Evolutionary conservation across 2,329 filamentous ascomycete species (phyloP).

Genomic region (Chaetothyriales sp.): DNA sequence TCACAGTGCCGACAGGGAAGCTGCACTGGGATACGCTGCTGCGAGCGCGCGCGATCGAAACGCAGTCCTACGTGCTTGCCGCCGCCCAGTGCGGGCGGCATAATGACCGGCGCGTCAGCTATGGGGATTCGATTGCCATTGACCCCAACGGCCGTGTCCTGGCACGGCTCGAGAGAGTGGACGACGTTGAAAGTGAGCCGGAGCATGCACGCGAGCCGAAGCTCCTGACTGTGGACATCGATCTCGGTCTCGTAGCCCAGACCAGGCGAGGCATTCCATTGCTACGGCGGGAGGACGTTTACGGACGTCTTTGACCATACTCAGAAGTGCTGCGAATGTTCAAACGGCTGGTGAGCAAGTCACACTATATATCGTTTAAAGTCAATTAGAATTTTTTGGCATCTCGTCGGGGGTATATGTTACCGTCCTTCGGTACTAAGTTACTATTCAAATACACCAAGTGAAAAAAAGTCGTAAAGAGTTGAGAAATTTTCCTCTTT

Average conservation of each 20-base stretch:
- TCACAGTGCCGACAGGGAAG: constrained; percentile 70
- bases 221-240: constrained; percentile 40
- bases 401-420: too few relatives aligned
- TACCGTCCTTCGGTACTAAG: too few relatives aligned
- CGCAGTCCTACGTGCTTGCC: constrained; percentile 74
- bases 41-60: constrained; percentile 72
- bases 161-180: constrained; percentile 41
- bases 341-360: too few relatives aligned
- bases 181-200: constrained; percentile 26
- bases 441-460: too few relatives aligned
- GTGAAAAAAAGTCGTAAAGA: too few relatives aligned
- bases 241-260: constrained; percentile 39
- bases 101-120: constrained; percentile 64
- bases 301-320: constrained; percentile 26
- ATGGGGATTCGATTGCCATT: constrained; percentile 73
- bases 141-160: constrained; percentile 75
- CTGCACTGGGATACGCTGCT: constrained; percentile 78
- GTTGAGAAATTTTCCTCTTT: too few relatives aligned
- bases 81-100: constrained; percentile 68
- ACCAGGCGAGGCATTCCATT: constrained; percentile 45
- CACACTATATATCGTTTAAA: too few relatives aligned
- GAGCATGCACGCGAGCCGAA: constrained; percentile 26
- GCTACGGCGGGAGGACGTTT: constrained; percentile 40
- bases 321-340: too few relatives aligned
- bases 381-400: too few relatives aligned